Evolutionary conservation across 371 early-diverging fungal species (phyloP), one percentile per base, ranked within the genome.

Genomic region (Zopfochytrium polystomum): DNA sequence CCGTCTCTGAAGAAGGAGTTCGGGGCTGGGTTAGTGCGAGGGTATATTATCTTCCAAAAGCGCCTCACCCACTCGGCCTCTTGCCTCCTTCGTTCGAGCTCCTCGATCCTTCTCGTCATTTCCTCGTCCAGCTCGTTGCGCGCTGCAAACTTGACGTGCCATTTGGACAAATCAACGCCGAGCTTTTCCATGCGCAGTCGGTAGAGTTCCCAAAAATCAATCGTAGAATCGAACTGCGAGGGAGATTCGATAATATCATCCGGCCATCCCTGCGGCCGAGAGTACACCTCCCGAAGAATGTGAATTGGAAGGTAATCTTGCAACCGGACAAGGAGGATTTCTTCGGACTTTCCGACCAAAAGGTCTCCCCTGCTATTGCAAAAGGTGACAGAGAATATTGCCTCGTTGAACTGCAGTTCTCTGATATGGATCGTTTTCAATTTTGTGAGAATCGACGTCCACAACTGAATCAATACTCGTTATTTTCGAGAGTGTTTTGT

Each of bases 151-250:
- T n/a, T n/a, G 9, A 69, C 69, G 54, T 73, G 74, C 74, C 74
- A 73, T 25, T 43, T 22, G 2, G 52, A 60, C 52, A 66, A 22
- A 52, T 61, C 58, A 25, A 38, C 31, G 3, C 70, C 65, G 6
- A 55, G 42, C 30, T 53, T 49, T 13, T 59, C 58, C 13, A 60
- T 49, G 7, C 38, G 54, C 11, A 59, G 60, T 11, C 68, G 38
- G 52, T 75, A 75, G 18, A 75, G 43, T 18, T 66, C 52, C 77
- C 77, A 79, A 63, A 76, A 79, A 45, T 79, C 77, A 0, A 79
- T 31, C 1, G 18, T 44, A 3, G 69, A 66, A 51, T 79, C 80
- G 70, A 79, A 79, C 7, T 45, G 57, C 18, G 45, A 25, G 1
- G 77, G 63, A 3, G 34, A 56, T 66, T 79, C 80, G 1, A 66